Evolutionary conservation across 176 grass and related monocot genomes (phyloP), one percentile per base, ranked within the genome.

Genomic region (Raddia guianensis): DNA sequence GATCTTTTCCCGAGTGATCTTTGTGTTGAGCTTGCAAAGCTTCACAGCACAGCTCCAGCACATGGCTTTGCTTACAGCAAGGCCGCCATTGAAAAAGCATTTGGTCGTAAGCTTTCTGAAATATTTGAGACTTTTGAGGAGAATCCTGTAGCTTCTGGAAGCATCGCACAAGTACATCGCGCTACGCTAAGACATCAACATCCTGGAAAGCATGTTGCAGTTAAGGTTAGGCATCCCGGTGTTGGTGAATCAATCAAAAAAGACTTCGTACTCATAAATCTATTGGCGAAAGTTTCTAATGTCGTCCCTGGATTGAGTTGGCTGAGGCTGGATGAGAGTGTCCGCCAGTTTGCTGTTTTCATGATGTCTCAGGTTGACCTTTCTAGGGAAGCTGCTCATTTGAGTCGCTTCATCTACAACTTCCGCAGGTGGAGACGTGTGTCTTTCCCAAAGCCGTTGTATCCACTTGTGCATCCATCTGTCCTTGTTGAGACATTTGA

Each of bases 311-410:
- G 90, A 54, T 89, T 98, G 82, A 94, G 90, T 78, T 98, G 95
- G 95, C 85, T 98, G 80, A 93, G 95, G 76, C 78, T 98, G 84
- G 95, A 98, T 72, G 95, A 98, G 81, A 98, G 95, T 82, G 95
- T 89, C 35, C 87, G 89, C 15, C 94, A 97, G 16, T 97, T 97
- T 80, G 89, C 94, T 20, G 83, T 92, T 80, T 98, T 93, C 79
- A 98, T 98, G 95, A 87, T 98, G 90, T 94, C 92, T 83, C 95
- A 98, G 82, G 92, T 98, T 57, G 95, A 98, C 79, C 92, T 98
- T 76, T 94, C 95, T 42, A 83, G 92, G 54, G 95, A 98, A 90
- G 92, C 95, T 85, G 86, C 88, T 83, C 92, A 98, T 87, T 85
- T 98, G 78, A 89, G 64, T 79, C 92, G 95, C 63, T 98, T 98